phyloP scores from a whole-genome alignment of 2,329 filamentous ascomycete genomes.

The Westerdykella sp. region DNA sequence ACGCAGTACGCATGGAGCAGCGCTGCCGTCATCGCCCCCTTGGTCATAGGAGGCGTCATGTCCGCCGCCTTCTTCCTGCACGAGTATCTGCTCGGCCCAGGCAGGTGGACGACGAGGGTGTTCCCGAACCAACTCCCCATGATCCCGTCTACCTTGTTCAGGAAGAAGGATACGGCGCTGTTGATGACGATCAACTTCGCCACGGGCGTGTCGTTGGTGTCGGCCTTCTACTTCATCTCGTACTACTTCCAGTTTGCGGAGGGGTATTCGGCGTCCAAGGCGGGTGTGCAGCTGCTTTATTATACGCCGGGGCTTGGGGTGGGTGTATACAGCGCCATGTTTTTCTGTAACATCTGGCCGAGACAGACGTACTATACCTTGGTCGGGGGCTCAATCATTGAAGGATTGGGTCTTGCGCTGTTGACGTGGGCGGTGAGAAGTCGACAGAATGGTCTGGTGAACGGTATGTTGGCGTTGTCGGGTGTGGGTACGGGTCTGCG shows the following conservation, averaged over 20 bases:
- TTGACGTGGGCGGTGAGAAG: slow-evolving; percentile 52
- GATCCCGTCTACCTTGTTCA: slow-evolving; percentile 57
- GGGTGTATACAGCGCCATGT: slow-evolving; percentile 54
- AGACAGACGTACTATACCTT: slow-evolving; percentile 57
- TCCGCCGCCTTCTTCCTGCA: slow-evolving; percentile 48
- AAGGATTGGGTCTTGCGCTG: slow-evolving; percentile 53
- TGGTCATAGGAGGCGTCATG: slow-evolving; percentile 46
- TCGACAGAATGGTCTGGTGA: slow-evolving; percentile 48
- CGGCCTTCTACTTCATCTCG: slow-evolving; percentile 62
- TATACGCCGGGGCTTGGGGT: slow-evolving; percentile 58
- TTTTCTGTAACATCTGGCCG: slow-evolving; percentile 56
- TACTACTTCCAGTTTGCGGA: slow-evolving; percentile 62
- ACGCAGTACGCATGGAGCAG: slow-evolving; percentile 53
- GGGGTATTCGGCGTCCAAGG: slow-evolving; percentile 42
- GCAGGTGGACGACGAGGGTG: slow-evolving; percentile 41
- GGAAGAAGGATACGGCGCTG: slow-evolving; percentile 53
- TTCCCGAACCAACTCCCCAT: slow-evolving; percentile 55
- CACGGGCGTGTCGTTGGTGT: slow-evolving; percentile 50
- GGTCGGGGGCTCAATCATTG: slow-evolving; percentile 42
- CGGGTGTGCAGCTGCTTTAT: slow-evolving; percentile 42
- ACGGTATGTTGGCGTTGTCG: slow-evolving; percentile 60
- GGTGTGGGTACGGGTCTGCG: slow-evolving; percentile 58
- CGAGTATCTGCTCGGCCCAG: slow-evolving; percentile 50
- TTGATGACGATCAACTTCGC: slow-evolving; percentile 58
- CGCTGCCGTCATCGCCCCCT: slow-evolving; percentile 48